Percentiles rank a stretch among this genome's conserved stretches.
Conservation (phyloP, 495 filamentous ascomycete species). For the Echria macrotheca region DNA sequence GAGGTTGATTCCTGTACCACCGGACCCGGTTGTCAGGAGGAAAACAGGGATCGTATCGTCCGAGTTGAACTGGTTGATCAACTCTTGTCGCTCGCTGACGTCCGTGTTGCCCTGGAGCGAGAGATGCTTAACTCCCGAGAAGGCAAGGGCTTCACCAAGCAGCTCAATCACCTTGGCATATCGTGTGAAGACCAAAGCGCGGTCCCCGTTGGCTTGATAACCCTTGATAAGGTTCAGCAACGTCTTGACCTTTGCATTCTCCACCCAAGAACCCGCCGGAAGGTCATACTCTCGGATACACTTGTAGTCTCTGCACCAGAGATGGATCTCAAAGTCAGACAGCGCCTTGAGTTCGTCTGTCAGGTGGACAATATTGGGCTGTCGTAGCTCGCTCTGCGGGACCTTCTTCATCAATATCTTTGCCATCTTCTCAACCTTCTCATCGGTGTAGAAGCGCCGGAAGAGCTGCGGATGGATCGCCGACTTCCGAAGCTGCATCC, state of each 20-base stretch:
- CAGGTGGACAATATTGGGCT: conserved; percentile 58
- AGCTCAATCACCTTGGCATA: conserved; percentile 91
- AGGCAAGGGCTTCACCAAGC: conserved; percentile 73
- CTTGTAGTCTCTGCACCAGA: conserved; percentile 66
- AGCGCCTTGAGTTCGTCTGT: conserved; percentile 65
- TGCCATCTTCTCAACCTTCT: conserved; percentile 69
- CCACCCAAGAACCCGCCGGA: conserved; percentile 76
- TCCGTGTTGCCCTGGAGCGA: conserved; percentile 81
- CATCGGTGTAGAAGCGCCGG: conserved; percentile 69
- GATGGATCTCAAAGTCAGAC: conserved; percentile 77
- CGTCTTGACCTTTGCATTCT: conserved; percentile 82
- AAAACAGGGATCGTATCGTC: conserved; percentile 80
- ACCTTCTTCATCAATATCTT: conserved; percentile 61
- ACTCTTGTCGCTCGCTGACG: conserved; percentile 73
- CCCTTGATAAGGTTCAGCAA: conserved; percentile 64
- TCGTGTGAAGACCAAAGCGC: conserved; percentile 83
- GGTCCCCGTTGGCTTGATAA: conserved; percentile 78
- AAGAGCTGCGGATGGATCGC: conserved; percentile 90
- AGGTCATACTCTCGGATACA: conserved; percentile 67
- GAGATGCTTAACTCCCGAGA: conserved; percentile 65
- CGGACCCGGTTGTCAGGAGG: conserved; percentile 85
- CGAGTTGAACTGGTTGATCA: conserved; percentile 80
- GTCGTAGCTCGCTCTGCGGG: conserved; percentile 36
- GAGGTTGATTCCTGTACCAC: conserved; percentile 92
- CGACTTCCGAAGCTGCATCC: conserved; percentile 89